phyloP scores from a whole-genome alignment of 768 basidiomycete species.

The Mycena epipterygia region DNA sequence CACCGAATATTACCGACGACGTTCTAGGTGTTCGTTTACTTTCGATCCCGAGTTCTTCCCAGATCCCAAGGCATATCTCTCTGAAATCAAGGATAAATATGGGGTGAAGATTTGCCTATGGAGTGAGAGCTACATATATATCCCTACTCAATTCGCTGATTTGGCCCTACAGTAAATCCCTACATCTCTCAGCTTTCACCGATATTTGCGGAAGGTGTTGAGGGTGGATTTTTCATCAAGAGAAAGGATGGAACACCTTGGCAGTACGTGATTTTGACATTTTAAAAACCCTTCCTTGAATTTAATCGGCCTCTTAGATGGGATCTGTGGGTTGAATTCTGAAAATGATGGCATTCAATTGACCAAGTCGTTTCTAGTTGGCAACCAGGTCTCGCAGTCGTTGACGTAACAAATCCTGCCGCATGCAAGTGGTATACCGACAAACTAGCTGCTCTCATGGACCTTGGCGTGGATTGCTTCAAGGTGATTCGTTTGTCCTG shows the following conservation, averaged over 20 bases:
- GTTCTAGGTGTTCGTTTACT: slow-evolving; percentile 76
- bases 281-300: neutral
- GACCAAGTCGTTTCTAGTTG: slow-evolving; percentile 45
- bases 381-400: slow-evolving; percentile 73
- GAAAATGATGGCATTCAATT: neutral
- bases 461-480: slow-evolving; percentile 69
- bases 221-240: slow-evolving; percentile 80
- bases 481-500: slow-evolving; percentile 55
- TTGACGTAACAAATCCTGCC: slow-evolving; percentile 72
- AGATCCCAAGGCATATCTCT: slow-evolving; percentile 73
- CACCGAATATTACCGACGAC: slow-evolving; percentile 38
- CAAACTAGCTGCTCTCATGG: slow-evolving; percentile 64
- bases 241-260: slow-evolving; percentile 75
- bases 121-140: slow-evolving; percentile 56
- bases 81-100: slow-evolving; percentile 71
- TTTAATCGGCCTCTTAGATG: slow-evolving; percentile 47
- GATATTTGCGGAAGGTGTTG: slow-evolving; percentile 76
- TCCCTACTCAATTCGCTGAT: neutral
- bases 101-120: slow-evolving; percentile 82
- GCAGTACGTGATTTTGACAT: slow-evolving; percentile 67
- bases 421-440: slow-evolving; percentile 69
- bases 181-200: slow-evolving; percentile 80
- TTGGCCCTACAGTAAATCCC: slow-evolving; percentile 67
- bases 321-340: slow-evolving; percentile 54
- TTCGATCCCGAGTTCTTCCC: slow-evolving; percentile 85